These are phyloP conservation scores for Cordyceps tenuipes DNA, from an alignment of 2,329 filamentous ascomycete species.

Conservation along the genomic window DNA sequence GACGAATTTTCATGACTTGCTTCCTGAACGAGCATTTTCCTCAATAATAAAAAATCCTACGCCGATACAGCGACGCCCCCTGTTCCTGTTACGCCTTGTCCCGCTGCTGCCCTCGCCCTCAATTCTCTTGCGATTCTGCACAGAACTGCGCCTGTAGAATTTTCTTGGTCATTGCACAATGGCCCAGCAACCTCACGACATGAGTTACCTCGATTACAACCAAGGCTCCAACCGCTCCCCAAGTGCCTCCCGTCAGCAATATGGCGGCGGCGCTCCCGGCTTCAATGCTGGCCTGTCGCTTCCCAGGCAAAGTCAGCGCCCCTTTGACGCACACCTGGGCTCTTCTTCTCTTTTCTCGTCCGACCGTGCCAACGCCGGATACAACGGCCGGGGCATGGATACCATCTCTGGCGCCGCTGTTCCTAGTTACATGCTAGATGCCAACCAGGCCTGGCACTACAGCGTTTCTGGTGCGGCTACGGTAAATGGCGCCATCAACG, in stretches of 20 bases:
- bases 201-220: constrained; percentile 63
- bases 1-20: constrained; percentile 9
- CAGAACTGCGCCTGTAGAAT: neutral
- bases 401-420: constrained; percentile 32
- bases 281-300: constrained; percentile 41
- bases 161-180: constrained; percentile 17
- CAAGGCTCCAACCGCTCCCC: constrained; percentile 54
- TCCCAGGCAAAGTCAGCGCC: constrained; percentile 54
- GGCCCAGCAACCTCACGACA: constrained; percentile 49
- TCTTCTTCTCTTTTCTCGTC: constrained; percentile 59
- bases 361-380: constrained; percentile 56
- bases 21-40: neutral
- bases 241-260: constrained; percentile 57
- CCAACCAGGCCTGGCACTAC: constrained; percentile 75
- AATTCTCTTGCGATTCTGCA: neutral
- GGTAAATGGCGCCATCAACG: constrained; percentile 56
- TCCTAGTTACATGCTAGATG: constrained; percentile 50
- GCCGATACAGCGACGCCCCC: neutral
- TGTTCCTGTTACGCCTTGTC: neutral
- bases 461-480: constrained; percentile 57
- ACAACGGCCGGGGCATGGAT: constrained; percentile 51
- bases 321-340: constrained; percentile 63
- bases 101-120: neutral
- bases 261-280: constrained; percentile 33
- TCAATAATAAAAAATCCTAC: neutral